phyloP scores from a whole-genome alignment of 352 stramenopile genomes.

The Pythium chondricola region DNA sequence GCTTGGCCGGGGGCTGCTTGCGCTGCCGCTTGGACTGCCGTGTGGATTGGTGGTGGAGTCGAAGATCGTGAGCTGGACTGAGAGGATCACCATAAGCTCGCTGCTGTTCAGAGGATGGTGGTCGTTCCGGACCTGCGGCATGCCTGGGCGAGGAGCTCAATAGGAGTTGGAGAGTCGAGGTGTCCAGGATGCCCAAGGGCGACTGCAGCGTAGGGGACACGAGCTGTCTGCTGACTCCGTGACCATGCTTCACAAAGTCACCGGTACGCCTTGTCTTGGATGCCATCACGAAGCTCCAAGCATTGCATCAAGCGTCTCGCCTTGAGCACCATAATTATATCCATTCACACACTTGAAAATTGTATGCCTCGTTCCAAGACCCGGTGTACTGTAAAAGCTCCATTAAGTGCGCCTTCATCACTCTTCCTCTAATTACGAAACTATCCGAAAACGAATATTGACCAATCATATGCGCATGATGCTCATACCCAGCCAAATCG shows the following conservation, averaged over 20 bases:
- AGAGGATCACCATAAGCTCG: constrained; percentile 8
- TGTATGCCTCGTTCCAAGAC: too few species aligned
- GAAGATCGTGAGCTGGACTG: background rate
- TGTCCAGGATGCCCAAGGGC: constrained; percentile 12
- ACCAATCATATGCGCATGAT: constrained; percentile 1
- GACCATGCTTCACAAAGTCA: too few species aligned
- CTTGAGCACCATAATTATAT: too few species aligned
- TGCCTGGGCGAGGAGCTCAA: background rate
- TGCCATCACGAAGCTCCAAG: too few species aligned
- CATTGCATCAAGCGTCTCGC: too few species aligned
- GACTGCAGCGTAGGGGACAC: constrained; percentile 1
- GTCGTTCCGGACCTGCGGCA: background rate
- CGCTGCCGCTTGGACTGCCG: constrained; percentile 2
- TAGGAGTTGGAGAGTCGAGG: constrained; percentile 9
- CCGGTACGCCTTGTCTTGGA: too few species aligned
- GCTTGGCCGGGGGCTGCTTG: background rate
- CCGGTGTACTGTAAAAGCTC: too few species aligned
- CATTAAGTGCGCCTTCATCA: too few species aligned
- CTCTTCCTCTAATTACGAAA: constrained; percentile 5
- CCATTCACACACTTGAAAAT: too few species aligned
- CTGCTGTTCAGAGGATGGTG: constrained; percentile 7
- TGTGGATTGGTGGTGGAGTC: too few species aligned
- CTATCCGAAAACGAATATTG: constrained; percentile 1
- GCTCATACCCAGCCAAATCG: constrained; percentile 14
- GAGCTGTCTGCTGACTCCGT: too few species aligned